These are phyloP conservation scores for Eucalyptus lansdowneana DNA, from an alignment of 345 rosid species.

Conservation along the genomic window DNA sequence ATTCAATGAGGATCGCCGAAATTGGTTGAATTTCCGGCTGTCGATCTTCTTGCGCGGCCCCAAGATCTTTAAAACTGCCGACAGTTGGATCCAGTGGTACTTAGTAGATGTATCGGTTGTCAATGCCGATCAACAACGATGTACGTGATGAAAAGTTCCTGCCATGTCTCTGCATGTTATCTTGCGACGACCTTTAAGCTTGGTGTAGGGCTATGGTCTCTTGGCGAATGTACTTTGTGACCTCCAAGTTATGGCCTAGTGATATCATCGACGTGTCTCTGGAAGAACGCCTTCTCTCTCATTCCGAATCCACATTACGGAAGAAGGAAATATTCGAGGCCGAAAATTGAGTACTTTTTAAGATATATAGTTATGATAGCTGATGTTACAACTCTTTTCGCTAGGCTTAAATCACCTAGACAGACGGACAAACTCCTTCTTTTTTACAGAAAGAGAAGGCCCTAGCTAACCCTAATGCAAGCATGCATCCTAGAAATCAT, in stretches of 20 bases:
- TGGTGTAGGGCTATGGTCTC: neutral
- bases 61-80: neutral
- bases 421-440: neutral
- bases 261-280: neutral
- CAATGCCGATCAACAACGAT: neutral
- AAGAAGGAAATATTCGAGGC: neutral
- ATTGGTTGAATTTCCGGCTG: neutral
- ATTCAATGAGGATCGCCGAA: neutral
- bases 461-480: neutral
- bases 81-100: neutral
- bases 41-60: neutral
- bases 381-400: neutral
- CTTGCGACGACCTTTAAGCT: neutral
- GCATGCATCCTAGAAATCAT: neutral
- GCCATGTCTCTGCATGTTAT: neutral
- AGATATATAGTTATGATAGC: neutral
- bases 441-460: neutral
- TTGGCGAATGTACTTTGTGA: neutral
- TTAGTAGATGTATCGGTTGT: neutral
- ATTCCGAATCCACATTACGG: neutral
- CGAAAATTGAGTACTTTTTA: neutral
- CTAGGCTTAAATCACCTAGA: neutral
- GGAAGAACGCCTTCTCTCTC: neutral
- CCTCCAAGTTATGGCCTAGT: neutral
- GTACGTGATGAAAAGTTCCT: neutral